Evolutionary conservation across 495 filamentous ascomycete genomes (phyloP).

Genomic region (Penicillium canescens): DNA sequence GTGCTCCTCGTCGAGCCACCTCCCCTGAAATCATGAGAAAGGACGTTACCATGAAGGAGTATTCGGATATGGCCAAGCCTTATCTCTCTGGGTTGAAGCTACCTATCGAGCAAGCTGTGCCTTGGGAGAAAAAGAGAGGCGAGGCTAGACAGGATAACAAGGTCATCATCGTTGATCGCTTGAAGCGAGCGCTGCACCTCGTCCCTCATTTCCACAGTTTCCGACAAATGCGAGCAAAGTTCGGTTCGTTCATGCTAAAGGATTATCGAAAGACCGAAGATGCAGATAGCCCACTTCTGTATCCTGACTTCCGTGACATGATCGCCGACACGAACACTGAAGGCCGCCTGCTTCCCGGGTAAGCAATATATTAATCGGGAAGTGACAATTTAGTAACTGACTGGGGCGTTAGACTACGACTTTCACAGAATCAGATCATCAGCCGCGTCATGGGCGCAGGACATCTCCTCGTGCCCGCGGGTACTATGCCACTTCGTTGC

Average conservation of each 20-base stretch:
- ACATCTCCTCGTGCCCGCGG: slow-evolving; percentile 50
- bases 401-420: slow-evolving; percentile 17
- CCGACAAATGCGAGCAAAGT: slow-evolving; percentile 6
- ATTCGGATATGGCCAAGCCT: background rate
- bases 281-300: background rate
- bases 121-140: background rate
- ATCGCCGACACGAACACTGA: background rate
- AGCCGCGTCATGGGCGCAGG: slow-evolving; percentile 25
- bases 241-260: background rate
- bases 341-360: slow-evolving; percentile 4
- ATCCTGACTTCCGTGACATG: slow-evolving; percentile 4
- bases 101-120: background rate
- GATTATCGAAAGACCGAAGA: background rate
- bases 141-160: background rate
- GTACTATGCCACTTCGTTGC: slow-evolving; percentile 28
- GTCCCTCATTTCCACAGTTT: background rate
- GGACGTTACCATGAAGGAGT: background rate
- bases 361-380: background rate
- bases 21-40: background rate
- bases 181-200: background rate
- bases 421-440: slow-evolving; percentile 25
- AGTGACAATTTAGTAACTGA: background rate
- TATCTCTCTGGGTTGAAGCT: background rate
- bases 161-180: background rate
- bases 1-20: slow-evolving; percentile 1